These are phyloP conservation scores for Beauveria asiatica DNA, from an alignment of 2,329 filamentous ascomycete genomes.

Conservation along the genomic window DNA sequence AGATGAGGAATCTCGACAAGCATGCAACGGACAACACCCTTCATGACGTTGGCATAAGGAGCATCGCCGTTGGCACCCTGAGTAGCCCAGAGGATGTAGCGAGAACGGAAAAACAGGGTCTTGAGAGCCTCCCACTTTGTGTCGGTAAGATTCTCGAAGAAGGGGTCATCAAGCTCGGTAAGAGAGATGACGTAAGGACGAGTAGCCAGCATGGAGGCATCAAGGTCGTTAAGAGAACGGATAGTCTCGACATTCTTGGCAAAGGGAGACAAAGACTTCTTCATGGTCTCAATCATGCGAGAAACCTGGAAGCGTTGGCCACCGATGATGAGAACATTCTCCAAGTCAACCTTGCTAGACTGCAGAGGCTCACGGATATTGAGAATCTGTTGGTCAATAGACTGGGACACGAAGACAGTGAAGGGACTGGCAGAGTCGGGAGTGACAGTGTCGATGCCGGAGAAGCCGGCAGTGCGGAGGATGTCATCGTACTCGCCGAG, in stretches of 20 bases:
- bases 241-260: constrained; percentile 2
- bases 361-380: constrained; percentile 11
- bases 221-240: constrained; percentile 6
- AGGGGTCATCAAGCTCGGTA: constrained; percentile 8
- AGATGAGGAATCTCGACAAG: constrained; percentile 10
- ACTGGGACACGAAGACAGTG: constrained; percentile 12
- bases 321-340: constrained; percentile 12
- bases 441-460: constrained; percentile 12
- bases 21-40: constrained; percentile 11
- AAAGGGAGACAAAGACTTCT: constrained; percentile 1
- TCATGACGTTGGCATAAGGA: constrained; percentile 11
- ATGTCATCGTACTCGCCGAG: constrained; percentile 9
- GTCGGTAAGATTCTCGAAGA: constrained; percentile 9
- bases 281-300: constrained; percentile 4
- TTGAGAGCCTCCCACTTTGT: constrained; percentile 11
- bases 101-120: constrained; percentile 6
- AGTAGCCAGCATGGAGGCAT: constrained; percentile 5
- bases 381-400: constrained; percentile 10
- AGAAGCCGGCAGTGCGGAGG: constrained; percentile 11
- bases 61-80: constrained; percentile 10
- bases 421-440: constrained; percentile 8
- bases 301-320: constrained; percentile 8
- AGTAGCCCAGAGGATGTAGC: constrained; percentile 12
- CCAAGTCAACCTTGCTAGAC: constrained; percentile 6
- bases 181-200: constrained; percentile 10